Base-by-base conservation (phyloP, 1,284 basidiomycete species). In the Takashimella tepidaria region DNA sequence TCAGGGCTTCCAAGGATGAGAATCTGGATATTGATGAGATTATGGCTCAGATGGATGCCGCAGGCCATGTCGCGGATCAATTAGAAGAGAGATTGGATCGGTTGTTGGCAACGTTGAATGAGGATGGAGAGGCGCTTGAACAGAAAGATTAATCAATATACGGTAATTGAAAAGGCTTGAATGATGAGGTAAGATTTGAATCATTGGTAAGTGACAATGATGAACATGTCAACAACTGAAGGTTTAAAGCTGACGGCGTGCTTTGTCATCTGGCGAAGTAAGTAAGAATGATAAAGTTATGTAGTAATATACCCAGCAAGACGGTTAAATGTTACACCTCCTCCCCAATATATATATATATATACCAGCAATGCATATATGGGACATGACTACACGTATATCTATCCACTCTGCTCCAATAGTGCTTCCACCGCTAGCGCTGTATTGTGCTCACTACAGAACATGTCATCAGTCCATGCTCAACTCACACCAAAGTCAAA, bases 391-490 rank as follows among this genome's bases (percentile, higher is more conserved):
- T n/a, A n/a, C n/a, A n/a, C n/a, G n/a, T n/a, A n/a, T n/a, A 8
- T 24, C 50, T 53, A 69, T 27, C 55, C 57, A 46, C 58, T 58
- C 50, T 72, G 67, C 47, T 70, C 63, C 10, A 77, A 61, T 47
- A 92, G 77, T n/a, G 83, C 84, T 69, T 90, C 89, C 22, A 89
- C 87, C 5, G 89, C 89, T 41, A 78, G 81, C 77, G 89, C 87
- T 47, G 86, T 83, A 67, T 85, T 89, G 13, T 84, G 78, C 68
- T 89, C 87, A 62, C 61, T 71, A 53, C 53, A 42, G 49, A 23
- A n/a, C n/a, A n/a, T n/a, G n/a, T n/a, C n/a, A n/a, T n/a, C n/a
- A n/a, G n/a, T n/a, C n/a, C n/a, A n/a, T n/a, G n/a, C n/a, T n/a
- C n/a, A n/a, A n/a, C n/a, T n/a, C n/a, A n/a, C n/a, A n/a, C n/a